Evolutionary conservation across 2,329 filamentous ascomycete genomes (phyloP).

Genomic region (Neopestalotiopsis rosae): DNA sequence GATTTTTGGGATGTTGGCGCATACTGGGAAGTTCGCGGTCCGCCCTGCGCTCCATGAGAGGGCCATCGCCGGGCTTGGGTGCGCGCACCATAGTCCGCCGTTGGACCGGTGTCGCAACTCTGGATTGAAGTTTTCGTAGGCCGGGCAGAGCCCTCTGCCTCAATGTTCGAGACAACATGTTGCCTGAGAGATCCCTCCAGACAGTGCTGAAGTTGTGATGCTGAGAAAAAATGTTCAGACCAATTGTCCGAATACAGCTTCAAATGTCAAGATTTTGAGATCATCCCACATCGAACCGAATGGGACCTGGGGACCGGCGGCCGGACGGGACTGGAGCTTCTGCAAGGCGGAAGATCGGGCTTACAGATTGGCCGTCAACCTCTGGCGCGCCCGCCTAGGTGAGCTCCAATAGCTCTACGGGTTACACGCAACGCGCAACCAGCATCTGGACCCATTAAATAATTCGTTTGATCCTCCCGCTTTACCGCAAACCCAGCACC

Average conservation of each 20-base stretch:
- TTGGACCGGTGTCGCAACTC: slow-evolving; percentile 25
- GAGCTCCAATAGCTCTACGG: too few species aligned
- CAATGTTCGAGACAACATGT: slow-evolving; percentile 41
- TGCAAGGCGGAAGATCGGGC: slow-evolving; percentile 16
- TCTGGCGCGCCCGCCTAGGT: not conserved
- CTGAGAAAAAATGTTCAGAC: not conserved
- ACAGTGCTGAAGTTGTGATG: not conserved
- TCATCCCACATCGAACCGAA: slow-evolving; percentile 10
- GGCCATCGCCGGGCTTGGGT: slow-evolving; percentile 64
- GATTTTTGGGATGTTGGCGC: slow-evolving; percentile 17
- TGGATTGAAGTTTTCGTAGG: slow-evolving; percentile 26
- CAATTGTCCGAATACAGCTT: not conserved
- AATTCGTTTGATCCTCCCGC: not conserved
- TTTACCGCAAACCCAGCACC: not conserved
- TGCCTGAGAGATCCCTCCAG: not conserved
- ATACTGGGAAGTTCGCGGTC: slow-evolving; percentile 71
- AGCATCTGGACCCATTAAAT: not conserved
- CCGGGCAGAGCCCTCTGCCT: slow-evolving; percentile 35
- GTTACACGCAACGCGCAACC: too few species aligned
- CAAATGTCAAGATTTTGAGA: not conserved
- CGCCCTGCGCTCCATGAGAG: slow-evolving; percentile 67
- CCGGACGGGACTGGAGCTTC: not conserved
- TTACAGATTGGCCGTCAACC: slow-evolving; percentile 20
- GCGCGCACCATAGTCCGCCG: slow-evolving; percentile 58
- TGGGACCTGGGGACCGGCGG: not conserved